Conservation (phyloP, 2,329 filamentous ascomycete genomes). For the Ustulina deusta region DNA sequence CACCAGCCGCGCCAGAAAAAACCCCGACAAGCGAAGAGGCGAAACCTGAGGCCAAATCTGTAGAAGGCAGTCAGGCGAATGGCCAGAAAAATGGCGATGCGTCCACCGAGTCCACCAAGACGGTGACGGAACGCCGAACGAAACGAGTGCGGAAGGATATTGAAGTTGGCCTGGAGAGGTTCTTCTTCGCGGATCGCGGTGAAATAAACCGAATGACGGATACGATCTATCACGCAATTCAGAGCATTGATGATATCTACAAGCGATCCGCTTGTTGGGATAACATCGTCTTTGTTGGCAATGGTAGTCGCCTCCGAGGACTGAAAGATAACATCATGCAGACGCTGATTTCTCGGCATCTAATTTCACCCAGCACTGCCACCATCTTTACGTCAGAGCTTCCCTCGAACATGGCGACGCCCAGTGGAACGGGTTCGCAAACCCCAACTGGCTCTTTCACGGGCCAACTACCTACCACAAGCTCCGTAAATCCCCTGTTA, state of each 20-base stretch:
- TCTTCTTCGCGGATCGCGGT: slow-evolving; percentile 73
- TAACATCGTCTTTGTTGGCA: slow-evolving; percentile 89
- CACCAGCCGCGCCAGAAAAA: slow-evolving; percentile 39
- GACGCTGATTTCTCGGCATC: slow-evolving; percentile 82
- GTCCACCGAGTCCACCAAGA: slow-evolving; percentile 49
- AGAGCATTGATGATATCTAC: slow-evolving; percentile 84
- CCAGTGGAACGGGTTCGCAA: slow-evolving; percentile 88
- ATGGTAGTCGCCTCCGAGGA: slow-evolving; percentile 78
- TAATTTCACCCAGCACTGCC: slow-evolving; percentile 90
- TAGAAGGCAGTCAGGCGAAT: slow-evolving; percentile 36
- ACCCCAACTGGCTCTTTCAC: slow-evolving; percentile 78
- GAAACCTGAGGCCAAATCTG: slow-evolving; percentile 40
- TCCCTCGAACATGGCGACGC: slow-evolving; percentile 92
- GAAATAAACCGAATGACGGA: slow-evolving; percentile 87
- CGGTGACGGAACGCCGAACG: slow-evolving; percentile 59
- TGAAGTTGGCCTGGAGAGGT: slow-evolving; percentile 82
- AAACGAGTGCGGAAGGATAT: slow-evolving; percentile 73
- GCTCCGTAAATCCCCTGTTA: slow-evolving; percentile 85
- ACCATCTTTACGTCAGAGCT: slow-evolving; percentile 98
- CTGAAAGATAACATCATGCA: slow-evolving; percentile 90
- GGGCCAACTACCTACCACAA: slow-evolving; percentile 63
- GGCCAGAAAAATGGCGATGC: slow-evolving; percentile 39
- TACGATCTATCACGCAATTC: slow-evolving; percentile 84
- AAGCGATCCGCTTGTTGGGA: slow-evolving; percentile 93
- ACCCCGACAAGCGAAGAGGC: slow-evolving; percentile 38